phyloP scores from a whole-genome alignment of 192 early-diverging fungal genomes.

The Cetraspora pellucida region DNA sequence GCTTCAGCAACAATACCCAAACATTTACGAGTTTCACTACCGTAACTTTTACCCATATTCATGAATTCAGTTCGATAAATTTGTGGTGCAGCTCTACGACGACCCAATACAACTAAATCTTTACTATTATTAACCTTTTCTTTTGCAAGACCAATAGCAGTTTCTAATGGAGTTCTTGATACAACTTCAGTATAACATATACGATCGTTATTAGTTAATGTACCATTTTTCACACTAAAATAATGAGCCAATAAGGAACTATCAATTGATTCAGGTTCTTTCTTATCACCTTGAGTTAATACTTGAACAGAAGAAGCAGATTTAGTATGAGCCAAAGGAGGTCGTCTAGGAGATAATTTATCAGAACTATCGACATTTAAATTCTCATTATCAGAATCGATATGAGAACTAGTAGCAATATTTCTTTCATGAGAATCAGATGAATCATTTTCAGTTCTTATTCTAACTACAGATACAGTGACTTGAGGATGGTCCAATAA shows the following conservation, averaged over 20 bases:
- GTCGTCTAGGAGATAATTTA: neutral
- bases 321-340: constrained; percentile 22
- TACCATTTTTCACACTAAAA: neutral
- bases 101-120: constrained; percentile 55
- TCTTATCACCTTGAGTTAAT: constrained; percentile 4
- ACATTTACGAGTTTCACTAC: constrained; percentile 12
- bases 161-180: constrained; percentile 41
- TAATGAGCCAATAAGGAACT: constrained; percentile 12
- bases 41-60: constrained; percentile 10
- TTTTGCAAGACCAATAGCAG: constrained; percentile 42
- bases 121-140: constrained; percentile 40
- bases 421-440: neutral
- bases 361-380: neutral
- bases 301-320: constrained; percentile 16
- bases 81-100: constrained; percentile 12
- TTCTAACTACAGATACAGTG: constrained; percentile 49
- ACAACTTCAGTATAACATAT: constrained; percentile 36
- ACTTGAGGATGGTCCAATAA: constrained; percentile 51
- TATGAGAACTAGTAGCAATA: neutral
- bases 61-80: constrained; percentile 21
- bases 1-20: constrained; percentile 14
- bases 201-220: constrained; percentile 36
- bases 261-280: constrained; percentile 4
- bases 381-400: neutral
- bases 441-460: constrained; percentile 15